Conservation (phyloP, 139 green algal genomes). For the Closterium sp. region DNA sequence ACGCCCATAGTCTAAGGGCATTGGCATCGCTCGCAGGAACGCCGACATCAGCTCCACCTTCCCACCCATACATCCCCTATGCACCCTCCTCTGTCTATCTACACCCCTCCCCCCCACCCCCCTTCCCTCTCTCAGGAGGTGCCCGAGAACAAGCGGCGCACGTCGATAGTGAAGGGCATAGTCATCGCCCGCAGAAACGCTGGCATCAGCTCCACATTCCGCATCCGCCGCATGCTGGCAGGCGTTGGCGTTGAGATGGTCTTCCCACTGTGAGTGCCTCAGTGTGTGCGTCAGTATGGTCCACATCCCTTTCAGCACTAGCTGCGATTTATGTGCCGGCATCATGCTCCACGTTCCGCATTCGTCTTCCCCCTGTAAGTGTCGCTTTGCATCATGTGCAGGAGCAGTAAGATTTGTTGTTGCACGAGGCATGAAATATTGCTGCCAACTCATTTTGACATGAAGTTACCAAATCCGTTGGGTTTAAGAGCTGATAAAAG, state of each 20-base stretch:
- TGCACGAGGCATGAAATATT: too few species aligned
- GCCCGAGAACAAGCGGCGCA: constrained; percentile 40
- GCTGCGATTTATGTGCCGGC: too few species aligned
- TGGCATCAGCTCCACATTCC: constrained; percentile 39
- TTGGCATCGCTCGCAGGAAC: neutral
- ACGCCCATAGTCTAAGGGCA: neutral
- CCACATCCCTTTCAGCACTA: too few species aligned
- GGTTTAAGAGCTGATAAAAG: too few species aligned
- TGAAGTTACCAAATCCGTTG: too few species aligned
- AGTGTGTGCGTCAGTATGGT: too few species aligned
- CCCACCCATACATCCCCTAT: too few species aligned
- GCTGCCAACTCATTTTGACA: too few species aligned
- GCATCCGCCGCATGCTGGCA: constrained; percentile 21
- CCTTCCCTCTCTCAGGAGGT: constrained; percentile 12
- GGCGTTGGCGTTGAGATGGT: constrained; percentile 47
- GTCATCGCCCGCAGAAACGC: constrained; percentile 38
- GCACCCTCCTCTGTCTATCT: too few species aligned
- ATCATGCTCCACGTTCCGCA: constrained; percentile 21
- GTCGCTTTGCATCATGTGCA: too few species aligned
- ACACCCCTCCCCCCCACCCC: too few species aligned
- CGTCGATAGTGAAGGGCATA: constrained; percentile 25
- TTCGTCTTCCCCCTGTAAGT: constrained; percentile 44
- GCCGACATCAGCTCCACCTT: neutral
- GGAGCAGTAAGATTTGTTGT: too few species aligned
- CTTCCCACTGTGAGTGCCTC: constrained; percentile 22